Percentiles rank a stretch among this genome's conserved stretches.
Evolutionary conservation across 345 rosid species (phyloP).

Genomic region (Gossypium stocksii): DNA sequence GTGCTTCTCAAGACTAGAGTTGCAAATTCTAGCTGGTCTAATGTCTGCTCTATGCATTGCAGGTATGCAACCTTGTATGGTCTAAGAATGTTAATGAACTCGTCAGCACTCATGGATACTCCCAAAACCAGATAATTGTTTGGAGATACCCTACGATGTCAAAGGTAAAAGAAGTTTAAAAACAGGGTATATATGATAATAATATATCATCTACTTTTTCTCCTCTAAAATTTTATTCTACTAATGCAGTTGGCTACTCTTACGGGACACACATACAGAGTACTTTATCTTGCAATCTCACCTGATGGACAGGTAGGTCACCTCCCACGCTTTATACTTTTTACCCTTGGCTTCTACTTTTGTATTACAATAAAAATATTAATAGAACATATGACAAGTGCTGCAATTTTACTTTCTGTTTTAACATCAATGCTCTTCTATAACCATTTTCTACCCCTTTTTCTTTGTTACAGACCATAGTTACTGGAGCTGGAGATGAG

Average conservation of each 20-base stretch:
- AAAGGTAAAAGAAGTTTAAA: constrained; percentile 46
- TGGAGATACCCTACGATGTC: constrained; percentile 99
- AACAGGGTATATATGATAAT: not conserved
- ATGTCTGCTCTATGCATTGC: constrained; percentile 9
- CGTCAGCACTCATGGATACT: constrained; percentile 98
- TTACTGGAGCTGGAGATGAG: constrained; percentile 99
- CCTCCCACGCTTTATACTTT: not conserved
- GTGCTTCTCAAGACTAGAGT: not conserved
- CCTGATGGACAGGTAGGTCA: constrained; percentile 94
- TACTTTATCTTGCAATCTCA: constrained; percentile 97
- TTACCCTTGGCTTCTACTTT: not conserved
- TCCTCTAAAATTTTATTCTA: constrained; percentile 11
- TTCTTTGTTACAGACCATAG: constrained; percentile 64
- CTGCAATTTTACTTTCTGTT: not conserved
- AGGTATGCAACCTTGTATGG: constrained; percentile 99
- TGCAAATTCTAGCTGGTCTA: not conserved
- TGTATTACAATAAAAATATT: not conserved
- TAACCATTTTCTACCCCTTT: not conserved
- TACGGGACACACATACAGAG: constrained; percentile 88
- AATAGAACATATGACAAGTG: not conserved
- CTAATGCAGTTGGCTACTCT: constrained; percentile 84
- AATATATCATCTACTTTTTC: not conserved
- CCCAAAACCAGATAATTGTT: constrained; percentile 94
- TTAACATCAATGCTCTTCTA: not conserved
- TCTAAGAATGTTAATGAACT: constrained; percentile 97